Evolutionary conservation across 768 basidiomycete genomes (phyloP).

Genomic region (Mycena leptocephala): DNA sequence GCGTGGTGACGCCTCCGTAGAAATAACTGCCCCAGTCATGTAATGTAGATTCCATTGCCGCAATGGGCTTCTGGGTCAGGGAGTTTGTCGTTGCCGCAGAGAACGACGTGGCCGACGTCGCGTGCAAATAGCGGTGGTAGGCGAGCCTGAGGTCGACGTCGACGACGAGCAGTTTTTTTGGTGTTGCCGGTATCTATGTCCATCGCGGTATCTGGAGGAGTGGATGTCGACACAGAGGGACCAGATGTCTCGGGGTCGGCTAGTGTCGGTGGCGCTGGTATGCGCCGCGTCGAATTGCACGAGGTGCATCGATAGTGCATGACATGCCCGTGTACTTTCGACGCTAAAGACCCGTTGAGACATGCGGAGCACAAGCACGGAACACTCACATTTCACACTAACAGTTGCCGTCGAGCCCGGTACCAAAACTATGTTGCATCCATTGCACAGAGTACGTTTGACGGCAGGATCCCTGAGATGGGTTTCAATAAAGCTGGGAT

Average conservation of each 20-base stretch:
- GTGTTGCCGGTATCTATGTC: not conserved
- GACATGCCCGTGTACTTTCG: constrained; percentile 65
- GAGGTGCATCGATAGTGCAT: constrained; percentile 72
- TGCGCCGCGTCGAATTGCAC: constrained; percentile 73
- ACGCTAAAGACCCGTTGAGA: constrained; percentile 40
- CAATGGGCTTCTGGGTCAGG: constrained; percentile 29
- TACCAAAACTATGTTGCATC: constrained; percentile 75
- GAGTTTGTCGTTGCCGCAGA: constrained; percentile 73
- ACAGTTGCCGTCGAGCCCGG: constrained; percentile 79
- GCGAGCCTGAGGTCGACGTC: constrained; percentile 45
- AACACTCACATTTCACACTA: constrained; percentile 73
- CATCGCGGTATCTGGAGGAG: not conserved
- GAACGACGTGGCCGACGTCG: constrained; percentile 73
- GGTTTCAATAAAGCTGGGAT: not conserved
- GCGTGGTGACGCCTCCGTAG: constrained; percentile 26
- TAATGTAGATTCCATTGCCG: constrained; percentile 49
- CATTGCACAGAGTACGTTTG: constrained; percentile 86
- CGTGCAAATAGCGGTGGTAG: constrained; percentile 75
- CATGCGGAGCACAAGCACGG: not conserved
- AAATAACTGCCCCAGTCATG: constrained; percentile 32
- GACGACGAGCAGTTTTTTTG: constrained; percentile 37
- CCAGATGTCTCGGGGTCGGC: not conserved
- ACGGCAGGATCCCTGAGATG: constrained; percentile 80
- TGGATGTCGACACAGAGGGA: not conserved
- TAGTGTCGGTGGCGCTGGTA: constrained; percentile 74